phyloP scores from a whole-genome alignment of 2,329 filamentous ascomycete species.

The Alternaria sp. region DNA sequence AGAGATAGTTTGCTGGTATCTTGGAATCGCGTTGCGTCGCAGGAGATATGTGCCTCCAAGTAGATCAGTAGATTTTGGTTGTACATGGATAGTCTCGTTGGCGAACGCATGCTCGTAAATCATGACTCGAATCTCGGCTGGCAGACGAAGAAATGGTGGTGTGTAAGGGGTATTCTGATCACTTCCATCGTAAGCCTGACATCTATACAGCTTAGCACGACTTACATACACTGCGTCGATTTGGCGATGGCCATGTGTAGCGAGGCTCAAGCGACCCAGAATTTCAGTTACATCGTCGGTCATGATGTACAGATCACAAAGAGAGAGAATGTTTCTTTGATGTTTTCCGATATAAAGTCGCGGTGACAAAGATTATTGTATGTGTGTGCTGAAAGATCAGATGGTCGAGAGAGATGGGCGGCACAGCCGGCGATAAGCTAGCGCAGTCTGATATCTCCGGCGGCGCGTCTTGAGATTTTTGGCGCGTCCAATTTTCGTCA shows the following conservation, averaged over 20 bases:
- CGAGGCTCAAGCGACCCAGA: background rate
- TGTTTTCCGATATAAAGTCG: background rate
- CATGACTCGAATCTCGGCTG: conserved; percentile 9
- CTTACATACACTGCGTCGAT: background rate
- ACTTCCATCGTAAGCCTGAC: background rate
- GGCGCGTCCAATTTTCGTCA: conserved; percentile 15
- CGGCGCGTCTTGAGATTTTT: conserved; percentile 10
- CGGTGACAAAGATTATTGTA: background rate
- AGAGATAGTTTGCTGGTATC: background rate
- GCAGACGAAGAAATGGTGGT: background rate
- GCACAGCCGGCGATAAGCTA: conserved; percentile 9
- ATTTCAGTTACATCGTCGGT: background rate
- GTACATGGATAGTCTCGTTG: conserved; percentile 3
- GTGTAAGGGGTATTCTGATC: background rate
- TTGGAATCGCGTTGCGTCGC: background rate
- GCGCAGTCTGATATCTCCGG: conserved; percentile 6
- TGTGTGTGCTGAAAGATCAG: background rate
- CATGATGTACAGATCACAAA: background rate
- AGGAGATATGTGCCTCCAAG: background rate
- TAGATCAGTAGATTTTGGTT: conserved; percentile 1
- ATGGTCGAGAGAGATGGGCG: background rate
- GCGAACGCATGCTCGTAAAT: conserved; percentile 10
- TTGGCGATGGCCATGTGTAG: background rate
- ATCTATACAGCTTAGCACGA: background rate
- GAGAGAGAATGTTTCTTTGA: too few relatives aligned